These are phyloP conservation scores for Tarenaya hassleriana DNA, from an alignment of 345 rosid genomes.

Conservation along the genomic window DNA sequence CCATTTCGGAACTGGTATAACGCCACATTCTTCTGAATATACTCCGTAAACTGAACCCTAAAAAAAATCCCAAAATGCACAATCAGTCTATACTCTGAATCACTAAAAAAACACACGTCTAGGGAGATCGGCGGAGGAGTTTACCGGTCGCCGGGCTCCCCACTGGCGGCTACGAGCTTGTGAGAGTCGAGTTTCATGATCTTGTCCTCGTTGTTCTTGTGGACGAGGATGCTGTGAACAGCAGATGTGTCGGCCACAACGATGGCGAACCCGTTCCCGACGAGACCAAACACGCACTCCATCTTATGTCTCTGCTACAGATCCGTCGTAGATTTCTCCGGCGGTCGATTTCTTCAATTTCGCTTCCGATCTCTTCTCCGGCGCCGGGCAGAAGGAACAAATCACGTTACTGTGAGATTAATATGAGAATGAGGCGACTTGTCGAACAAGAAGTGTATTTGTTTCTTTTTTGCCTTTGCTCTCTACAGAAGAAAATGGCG, in stretches of 20 bases:
- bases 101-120: neutral
- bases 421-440: conserved; percentile 29
- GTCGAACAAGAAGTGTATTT: conserved; percentile 28
- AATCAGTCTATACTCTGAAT: neutral
- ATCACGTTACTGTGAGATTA: conserved; percentile 6
- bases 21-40: conserved; percentile 89
- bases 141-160: conserved; percentile 94
- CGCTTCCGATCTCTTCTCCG: conserved; percentile 13
- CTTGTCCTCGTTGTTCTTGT: conserved; percentile 93
- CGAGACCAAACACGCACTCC: conserved; percentile 96
- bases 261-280: conserved; percentile 78
- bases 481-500: neutral
- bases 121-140: neutral
- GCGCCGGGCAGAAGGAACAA: conserved; percentile 5
- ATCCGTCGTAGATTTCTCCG: conserved; percentile 17
- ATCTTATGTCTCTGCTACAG: conserved; percentile 31
- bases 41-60: conserved; percentile 97
- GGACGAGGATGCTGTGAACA: conserved; percentile 81
- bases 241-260: conserved; percentile 89
- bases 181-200: conserved; percentile 94
- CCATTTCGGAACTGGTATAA: conserved; percentile 90
- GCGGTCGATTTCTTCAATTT: neutral
- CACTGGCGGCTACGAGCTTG: conserved; percentile 94
- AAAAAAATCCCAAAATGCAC: neutral
- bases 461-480: conserved; percentile 2